phyloP scores from a whole-genome alignment of 371 early-diverging fungal genomes.

The Mucor circinelloides region DNA sequence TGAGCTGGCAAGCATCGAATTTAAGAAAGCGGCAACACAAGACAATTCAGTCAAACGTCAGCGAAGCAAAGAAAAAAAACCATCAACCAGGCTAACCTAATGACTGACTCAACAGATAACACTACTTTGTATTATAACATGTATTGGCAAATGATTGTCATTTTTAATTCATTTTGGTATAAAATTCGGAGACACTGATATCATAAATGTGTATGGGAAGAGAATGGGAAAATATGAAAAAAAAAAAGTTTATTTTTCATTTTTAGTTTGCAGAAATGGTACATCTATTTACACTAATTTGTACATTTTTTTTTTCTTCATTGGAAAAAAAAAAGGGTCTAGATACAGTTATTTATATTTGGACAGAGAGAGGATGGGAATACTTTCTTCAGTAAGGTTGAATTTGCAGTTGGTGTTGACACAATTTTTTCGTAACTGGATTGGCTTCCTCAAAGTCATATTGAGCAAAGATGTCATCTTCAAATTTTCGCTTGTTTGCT shows the following conservation, averaged over 20 bases:
- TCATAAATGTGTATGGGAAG: conserved; percentile 1
- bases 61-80: too few species aligned
- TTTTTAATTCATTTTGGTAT: too few species aligned
- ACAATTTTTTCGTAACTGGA: not conserved
- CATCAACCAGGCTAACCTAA: too few species aligned
- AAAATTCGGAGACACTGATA: too few species aligned
- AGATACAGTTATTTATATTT: not conserved
- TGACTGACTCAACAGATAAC: too few species aligned
- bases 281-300: not conserved
- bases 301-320: not conserved
- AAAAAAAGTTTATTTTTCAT: conserved; percentile 1
- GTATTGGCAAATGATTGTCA: too few species aligned
- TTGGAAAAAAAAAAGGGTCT: not conserved
- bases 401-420: not conserved
- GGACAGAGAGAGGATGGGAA: not conserved
- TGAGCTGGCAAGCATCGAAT: too few species aligned
- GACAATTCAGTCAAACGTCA: too few species aligned
- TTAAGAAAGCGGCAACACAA: too few species aligned
- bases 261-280: not conserved
- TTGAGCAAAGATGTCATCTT: conserved; percentile 26
- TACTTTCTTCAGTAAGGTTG: not conserved
- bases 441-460: conserved; percentile 27
- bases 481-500: conserved; percentile 14
- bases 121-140: too few species aligned
- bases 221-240: conserved; percentile 3